These are phyloP conservation scores for Gliomastix tumulicola DNA, from an alignment of 2,329 filamentous ascomycete genomes.

Conservation along the genomic window DNA sequence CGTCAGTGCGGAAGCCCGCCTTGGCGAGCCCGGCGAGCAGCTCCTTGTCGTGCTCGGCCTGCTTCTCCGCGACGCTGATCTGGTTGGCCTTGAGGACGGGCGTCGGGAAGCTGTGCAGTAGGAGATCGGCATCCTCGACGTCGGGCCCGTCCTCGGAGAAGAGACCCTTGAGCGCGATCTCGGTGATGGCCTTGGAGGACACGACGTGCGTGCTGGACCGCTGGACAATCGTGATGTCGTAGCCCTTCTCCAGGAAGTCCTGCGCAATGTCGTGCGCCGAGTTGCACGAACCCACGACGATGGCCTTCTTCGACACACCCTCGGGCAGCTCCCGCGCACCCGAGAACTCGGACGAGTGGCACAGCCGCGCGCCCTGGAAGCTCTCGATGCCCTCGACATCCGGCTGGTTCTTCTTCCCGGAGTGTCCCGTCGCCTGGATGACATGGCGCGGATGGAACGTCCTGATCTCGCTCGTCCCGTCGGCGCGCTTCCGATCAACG, in stretches of 20 bases:
- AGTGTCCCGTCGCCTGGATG: conserved; percentile 62
- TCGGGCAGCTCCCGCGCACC: conserved; percentile 45
- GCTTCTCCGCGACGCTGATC: conserved; percentile 25
- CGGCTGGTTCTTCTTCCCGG: conserved; percentile 58
- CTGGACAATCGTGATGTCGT: conserved; percentile 63
- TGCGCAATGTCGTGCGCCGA: conserved; percentile 64
- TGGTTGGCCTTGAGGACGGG: conserved; percentile 56
- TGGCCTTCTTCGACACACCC: conserved; percentile 54
- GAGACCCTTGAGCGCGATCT: conserved; percentile 44
- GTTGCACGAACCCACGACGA: conserved; percentile 64
- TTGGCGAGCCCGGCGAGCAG: conserved; percentile 36
- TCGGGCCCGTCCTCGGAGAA: conserved; percentile 47
- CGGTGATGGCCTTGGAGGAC: conserved; percentile 42
- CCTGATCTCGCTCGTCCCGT: conserved; percentile 41
- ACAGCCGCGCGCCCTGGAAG: conserved; percentile 54
- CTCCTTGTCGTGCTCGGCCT: conserved; percentile 27
- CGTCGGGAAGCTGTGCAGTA: conserved; percentile 48
- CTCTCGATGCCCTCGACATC: conserved; percentile 45
- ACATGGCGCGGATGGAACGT: conserved; percentile 56
- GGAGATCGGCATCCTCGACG: conserved; percentile 59
- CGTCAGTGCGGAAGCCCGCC: conserved; percentile 55
- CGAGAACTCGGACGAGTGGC: conserved; percentile 55
- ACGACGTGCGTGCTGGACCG: conserved; percentile 59
- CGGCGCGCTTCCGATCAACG: conserved; percentile 39
- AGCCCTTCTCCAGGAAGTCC: conserved; percentile 60